These are phyloP conservation scores for Ustilago trichophora DNA, from an alignment of 1,284 basidiomycete species.

Conservation along the genomic window DNA sequence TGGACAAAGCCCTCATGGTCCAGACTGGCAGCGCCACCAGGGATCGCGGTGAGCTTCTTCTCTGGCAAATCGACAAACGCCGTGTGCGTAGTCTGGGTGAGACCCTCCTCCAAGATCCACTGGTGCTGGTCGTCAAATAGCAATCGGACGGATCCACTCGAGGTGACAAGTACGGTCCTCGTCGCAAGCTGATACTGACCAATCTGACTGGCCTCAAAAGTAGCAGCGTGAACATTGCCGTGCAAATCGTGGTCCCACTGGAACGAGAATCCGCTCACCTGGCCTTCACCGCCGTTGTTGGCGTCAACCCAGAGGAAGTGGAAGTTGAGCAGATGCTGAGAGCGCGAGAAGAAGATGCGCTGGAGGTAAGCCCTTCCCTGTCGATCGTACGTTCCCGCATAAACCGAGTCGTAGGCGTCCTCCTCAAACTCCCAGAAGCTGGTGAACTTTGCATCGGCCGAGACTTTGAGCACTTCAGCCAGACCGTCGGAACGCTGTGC, in stretches of 20 bases:
- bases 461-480: constrained; percentile 54
- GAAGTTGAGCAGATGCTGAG: constrained; percentile 67
- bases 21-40: constrained; percentile 37
- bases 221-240: constrained; percentile 73
- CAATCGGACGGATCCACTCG: constrained; percentile 80
- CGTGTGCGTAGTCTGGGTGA: constrained; percentile 72
- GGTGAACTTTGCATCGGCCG: constrained; percentile 41
- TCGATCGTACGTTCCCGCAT: constrained; percentile 72
- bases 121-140: constrained; percentile 74
- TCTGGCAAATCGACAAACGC: constrained; percentile 83
- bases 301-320: constrained; percentile 74
- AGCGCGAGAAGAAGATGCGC: constrained; percentile 73
- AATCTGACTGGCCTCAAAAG: constrained; percentile 71
- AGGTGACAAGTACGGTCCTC: constrained; percentile 76
- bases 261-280: constrained; percentile 75
- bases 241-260: constrained; percentile 77
- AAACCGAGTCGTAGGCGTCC: constrained; percentile 62
- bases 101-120: constrained; percentile 85
- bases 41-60: constrained; percentile 67
- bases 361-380: constrained; percentile 74
- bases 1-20: constrained; percentile 72
- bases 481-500: constrained; percentile 47
- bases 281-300: constrained; percentile 70
- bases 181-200: constrained; percentile 69
- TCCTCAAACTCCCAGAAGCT: constrained; percentile 62